Base-by-base conservation (phyloP, 2,329 filamentous ascomycete species). In the Penicillium olsonii region DNA sequence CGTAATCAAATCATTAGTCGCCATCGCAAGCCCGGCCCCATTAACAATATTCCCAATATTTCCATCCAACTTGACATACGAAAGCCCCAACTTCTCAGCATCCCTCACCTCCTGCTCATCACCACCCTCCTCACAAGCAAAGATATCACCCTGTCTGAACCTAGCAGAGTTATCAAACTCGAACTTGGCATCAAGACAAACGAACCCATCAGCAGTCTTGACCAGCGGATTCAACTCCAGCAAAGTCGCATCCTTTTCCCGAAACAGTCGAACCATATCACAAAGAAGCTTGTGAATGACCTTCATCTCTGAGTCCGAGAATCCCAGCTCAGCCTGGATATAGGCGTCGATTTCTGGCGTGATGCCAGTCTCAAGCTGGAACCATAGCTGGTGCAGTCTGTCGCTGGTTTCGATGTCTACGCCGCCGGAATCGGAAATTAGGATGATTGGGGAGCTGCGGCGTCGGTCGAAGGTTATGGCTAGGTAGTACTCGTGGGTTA, bases 81-180 rank as follows among this genome's bases (percentile, higher is more conserved):
- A 57, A 12, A 69, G 58, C 3, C 67, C 67, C 15, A 59, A 38
- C 39, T 62, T 26, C 15, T 75, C 70, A 1, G 79, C 74, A 18
- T 63, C 56, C 19, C 60, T 49, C 31, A 68, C 65, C 24, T 65
- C 55, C 41, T 60, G 48, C 47, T 60, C 45, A 12, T 74, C 73
- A 17, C 52, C 44, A 1, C 56, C 54, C 33, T 75, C 73, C 29
- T 71, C 68, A 4, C 71, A 48, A 0, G 50, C 48, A 45, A 78
- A 79, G 0, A 78, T 37, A 0, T 68, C 69, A 0, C 52, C 22
- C 31, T 80, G 76, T 5, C 78, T 65, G n/a, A 67, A 66, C 10
- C 59, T 53, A 0, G 78, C 76, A 0, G 75, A 73, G 34, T 81
- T 71, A 56, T 83, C 80, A 18, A 82, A 74, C 2, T 66, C 64